phyloP scores from a whole-genome alignment of 768 basidiomycete species.

The Asterophora parasitica region DNA sequence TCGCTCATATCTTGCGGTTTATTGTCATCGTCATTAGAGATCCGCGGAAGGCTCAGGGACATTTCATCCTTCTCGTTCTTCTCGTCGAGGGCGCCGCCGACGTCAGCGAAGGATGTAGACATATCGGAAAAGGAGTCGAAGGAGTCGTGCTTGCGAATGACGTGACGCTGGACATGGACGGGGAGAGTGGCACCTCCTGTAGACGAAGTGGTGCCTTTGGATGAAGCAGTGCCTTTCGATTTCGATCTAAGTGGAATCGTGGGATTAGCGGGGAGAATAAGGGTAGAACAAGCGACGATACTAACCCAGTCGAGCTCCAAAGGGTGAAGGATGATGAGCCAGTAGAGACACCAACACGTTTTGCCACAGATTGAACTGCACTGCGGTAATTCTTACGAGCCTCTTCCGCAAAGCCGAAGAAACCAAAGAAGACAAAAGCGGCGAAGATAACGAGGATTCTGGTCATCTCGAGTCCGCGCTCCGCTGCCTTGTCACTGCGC shows the following conservation, averaged over 20 bases:
- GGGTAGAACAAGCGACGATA: background rate
- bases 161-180: conserved; percentile 41
- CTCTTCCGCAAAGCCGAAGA: conserved; percentile 53
- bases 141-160: conserved; percentile 44
- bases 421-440: conserved; percentile 45
- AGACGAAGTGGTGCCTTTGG: conserved; percentile 4
- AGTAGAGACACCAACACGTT: conserved; percentile 22
- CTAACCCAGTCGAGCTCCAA: conserved; percentile 25
- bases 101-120: conserved; percentile 35
- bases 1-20: conserved; percentile 35
- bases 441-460: conserved; percentile 37
- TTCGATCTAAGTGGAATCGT: conserved; percentile 15
- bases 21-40: conserved; percentile 33
- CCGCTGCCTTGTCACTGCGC: conserved; percentile 19
- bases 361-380: conserved; percentile 28
- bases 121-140: conserved; percentile 43
- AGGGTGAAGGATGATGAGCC: conserved; percentile 14
- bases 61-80: conserved; percentile 21
- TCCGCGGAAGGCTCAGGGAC: conserved; percentile 26
- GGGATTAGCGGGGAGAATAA: background rate
- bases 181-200: conserved; percentile 31
- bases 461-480: conserved; percentile 24
- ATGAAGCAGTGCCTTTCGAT: conserved; percentile 15
- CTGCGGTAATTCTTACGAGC: conserved; percentile 40
- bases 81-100: conserved; percentile 28